These are phyloP conservation scores for Cymodocea nodosa DNA, from an alignment of 116 monocot genomes.

Conservation along the genomic window DNA sequence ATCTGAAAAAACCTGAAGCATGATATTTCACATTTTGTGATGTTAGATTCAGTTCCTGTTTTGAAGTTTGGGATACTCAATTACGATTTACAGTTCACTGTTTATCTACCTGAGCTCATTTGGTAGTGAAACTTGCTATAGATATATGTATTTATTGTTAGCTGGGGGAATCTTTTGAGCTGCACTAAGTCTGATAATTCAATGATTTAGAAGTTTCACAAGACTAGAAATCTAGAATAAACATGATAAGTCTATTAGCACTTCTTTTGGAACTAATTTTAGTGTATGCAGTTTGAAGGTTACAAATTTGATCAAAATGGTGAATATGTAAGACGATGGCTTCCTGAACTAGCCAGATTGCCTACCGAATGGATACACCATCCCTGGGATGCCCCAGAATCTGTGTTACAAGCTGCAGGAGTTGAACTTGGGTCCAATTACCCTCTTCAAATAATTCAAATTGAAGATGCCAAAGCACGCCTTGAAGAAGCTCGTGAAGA, in stretches of 20 bases:
- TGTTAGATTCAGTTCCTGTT: not conserved
- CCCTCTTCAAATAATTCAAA: slow-evolving; percentile 74
- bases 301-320: slow-evolving; percentile 90
- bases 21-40: not conserved
- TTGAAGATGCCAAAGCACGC: slow-evolving; percentile 54
- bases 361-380: slow-evolving; percentile 98
- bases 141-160: too few relatives aligned
- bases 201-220: too few relatives aligned
- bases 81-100: too few relatives aligned
- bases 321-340: slow-evolving; percentile 87
- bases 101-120: too few relatives aligned
- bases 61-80: too few relatives aligned
- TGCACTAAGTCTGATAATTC: too few relatives aligned
- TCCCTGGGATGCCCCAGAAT: slow-evolving; percentile 88
- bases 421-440: slow-evolving; percentile 95
- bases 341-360: slow-evolving; percentile 84
- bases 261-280: not conserved
- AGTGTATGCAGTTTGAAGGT: slow-evolving; percentile 62
- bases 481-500: slow-evolving; percentile 56
- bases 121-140: too few relatives aligned
- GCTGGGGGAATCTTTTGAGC: too few relatives aligned
- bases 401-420: slow-evolving; percentile 75
- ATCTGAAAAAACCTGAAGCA: not conserved
- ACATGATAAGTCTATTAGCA: too few relatives aligned
- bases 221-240: too few relatives aligned